Percentiles rank a stretch among this genome's conserved stretches.
phyloP scores from a whole-genome alignment of 2,329 filamentous ascomycete genomes.

The Amylocarpus encephaloides region DNA sequence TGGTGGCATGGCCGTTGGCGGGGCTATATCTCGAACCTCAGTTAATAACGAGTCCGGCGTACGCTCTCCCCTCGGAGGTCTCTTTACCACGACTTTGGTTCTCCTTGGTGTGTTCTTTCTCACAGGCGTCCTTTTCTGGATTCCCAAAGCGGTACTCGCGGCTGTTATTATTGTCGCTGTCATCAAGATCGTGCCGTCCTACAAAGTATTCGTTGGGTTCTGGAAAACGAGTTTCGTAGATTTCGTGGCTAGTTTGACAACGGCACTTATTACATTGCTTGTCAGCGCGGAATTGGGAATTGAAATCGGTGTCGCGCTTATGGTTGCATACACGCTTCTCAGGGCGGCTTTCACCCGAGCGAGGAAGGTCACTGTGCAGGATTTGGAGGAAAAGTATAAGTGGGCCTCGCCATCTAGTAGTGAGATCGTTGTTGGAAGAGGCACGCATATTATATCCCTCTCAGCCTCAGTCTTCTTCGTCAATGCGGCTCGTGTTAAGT shows the following conservation, averaged over 20 bases:
- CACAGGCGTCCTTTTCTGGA: constrained; percentile 58
- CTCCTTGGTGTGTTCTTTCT: constrained; percentile 58
- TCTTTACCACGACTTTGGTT: constrained; percentile 57
- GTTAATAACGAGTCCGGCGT: constrained; percentile 61
- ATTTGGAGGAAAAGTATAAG: not conserved
- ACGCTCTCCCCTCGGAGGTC: constrained; percentile 52
- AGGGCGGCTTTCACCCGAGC: constrained; percentile 7
- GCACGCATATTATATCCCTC: not conserved
- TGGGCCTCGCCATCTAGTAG: not conserved
- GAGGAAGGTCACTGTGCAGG: not conserved
- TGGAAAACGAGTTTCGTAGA: constrained; percentile 60
- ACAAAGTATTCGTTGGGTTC: constrained; percentile 42
- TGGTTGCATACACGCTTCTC: constrained; percentile 8
- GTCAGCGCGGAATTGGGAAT: constrained; percentile 52
- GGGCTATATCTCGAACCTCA: constrained; percentile 61
- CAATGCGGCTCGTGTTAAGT: constrained; percentile 1
- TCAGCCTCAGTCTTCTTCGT: not conserved
- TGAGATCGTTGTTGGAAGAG: not conserved
- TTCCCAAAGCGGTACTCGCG: constrained; percentile 57
- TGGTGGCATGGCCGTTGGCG: constrained; percentile 55
- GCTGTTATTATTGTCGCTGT: constrained; percentile 46
- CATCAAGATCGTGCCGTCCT: constrained; percentile 11
- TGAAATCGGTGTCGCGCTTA: constrained; percentile 12
- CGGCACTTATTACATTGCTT: constrained; percentile 61
- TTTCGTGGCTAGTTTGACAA: constrained; percentile 56